Evolutionary conservation across 2,329 filamentous ascomycete genomes (phyloP), one percentile per base, ranked within the genome.

Genomic region (Pseudogymnoascus sp.): DNA sequence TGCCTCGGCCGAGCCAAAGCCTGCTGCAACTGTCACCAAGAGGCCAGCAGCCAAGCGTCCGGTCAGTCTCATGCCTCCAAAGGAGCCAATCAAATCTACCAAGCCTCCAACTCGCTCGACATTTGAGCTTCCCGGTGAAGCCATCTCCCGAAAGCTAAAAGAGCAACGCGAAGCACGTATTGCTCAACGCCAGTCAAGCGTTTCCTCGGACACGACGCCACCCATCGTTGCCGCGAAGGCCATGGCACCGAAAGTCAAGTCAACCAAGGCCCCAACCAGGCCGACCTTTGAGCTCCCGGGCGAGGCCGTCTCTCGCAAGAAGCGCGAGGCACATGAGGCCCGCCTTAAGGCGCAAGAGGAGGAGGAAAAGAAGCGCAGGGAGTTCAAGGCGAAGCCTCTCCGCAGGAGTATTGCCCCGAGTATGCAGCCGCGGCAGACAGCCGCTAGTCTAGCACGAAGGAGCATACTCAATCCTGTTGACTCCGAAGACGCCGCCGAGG

Each of bases 111-210:
- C 84, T 0, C 73, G 80, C 7, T 73, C 85, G 1, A 80, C 78
- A 0, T 88, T 86, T 70, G 83, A 87, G 72, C 79, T 88, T 11
- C 83, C 85, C 0, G 85, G 86, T 8, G 85, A 88, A 50, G 82
- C 82, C 38, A 78, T 86, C 8, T 81, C 84, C 42, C 79, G 81
- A 13, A 79, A 80, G 13, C 72, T 86, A 64, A 85, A 80, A 70
- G 82, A 86, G 70, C 79, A 85, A 69, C 80, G 81, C 11, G 83
- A 86, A 64, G 81, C 82, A 50, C 82, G 85, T 29, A 71, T 78
- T 37, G 76, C 78, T 59, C 73, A 74, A 62, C 76, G 71, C 53
- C 62, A 72, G 69, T 63, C 69, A 63, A 68, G 70, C 66, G 47
- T 64, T 67, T 38, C 33, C 10, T 38, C 59, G 14, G 72, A 75